A percentile compares a stretch with the other conserved stretches of the same genome.
These are phyloP conservation scores for Zygosaccharomyces bisporus DNA, from an alignment of 805 yeast species.

Conservation along the genomic window DNA sequence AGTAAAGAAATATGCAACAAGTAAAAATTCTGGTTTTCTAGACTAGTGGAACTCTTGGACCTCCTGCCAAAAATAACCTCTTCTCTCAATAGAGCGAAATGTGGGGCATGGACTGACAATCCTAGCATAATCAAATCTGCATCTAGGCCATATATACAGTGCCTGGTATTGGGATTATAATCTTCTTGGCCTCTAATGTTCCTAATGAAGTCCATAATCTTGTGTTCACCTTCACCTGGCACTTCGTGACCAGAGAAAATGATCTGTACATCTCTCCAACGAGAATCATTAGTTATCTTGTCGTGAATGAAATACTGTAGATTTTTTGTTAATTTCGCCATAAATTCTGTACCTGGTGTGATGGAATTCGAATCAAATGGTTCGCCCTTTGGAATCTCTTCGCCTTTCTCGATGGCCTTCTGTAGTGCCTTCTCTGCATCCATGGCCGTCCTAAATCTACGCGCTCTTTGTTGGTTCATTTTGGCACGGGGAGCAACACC, in stretches of 20 bases:
- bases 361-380: conserved; percentile 90
- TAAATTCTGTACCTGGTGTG: conserved; percentile 96
- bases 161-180: conserved; percentile 78
- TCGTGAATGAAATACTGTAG: conserved; percentile 84
- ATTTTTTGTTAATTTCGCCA: conserved; percentile 81
- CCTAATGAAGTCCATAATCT: conserved; percentile 90
- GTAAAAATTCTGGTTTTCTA: conserved; percentile 76
- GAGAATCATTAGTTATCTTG: conserved; percentile 78
- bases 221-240: conserved; percentile 99
- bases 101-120: conserved; percentile 90
- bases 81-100: conserved; percentile 88
- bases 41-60: conserved; percentile 40
- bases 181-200: conserved; percentile 66
- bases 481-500: conserved; percentile 99
- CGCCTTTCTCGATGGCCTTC: conserved; percentile 71
- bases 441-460: conserved; percentile 90
- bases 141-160: conserved; percentile 92
- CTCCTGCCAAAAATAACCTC: conserved; percentile 82
- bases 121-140: conserved; percentile 96
- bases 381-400: conserved; percentile 66
- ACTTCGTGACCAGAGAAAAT: conserved; percentile 91
- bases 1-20: conserved; percentile 80
- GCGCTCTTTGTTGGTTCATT: conserved; percentile 95
- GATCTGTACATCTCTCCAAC: conserved; percentile 77
- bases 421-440: conserved; percentile 81